A percentile compares a stretch with the other conserved stretches of the same genome.
phyloP scores from a whole-genome alignment of 2,329 filamentous ascomycete genomes.

The Botrytis elliptica region DNA sequence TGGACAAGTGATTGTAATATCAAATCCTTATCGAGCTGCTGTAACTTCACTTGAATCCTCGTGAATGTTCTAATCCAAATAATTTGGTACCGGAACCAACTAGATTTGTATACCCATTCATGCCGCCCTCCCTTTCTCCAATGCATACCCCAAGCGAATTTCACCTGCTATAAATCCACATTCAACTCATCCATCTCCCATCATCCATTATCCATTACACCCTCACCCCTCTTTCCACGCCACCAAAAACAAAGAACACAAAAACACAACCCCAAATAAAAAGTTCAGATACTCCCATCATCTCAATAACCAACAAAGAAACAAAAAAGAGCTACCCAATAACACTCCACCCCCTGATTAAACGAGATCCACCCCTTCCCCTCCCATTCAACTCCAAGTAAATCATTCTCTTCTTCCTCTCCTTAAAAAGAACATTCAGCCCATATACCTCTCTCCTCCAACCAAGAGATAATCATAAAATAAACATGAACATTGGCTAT shows the following conservation, averaged over 20 bases:
- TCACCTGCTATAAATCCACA: not conserved
- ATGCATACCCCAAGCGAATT: not conserved
- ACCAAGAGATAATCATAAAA: too few species aligned
- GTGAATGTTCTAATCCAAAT: not conserved
- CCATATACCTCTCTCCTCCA: too few species aligned
- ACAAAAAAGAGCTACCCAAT: not conserved
- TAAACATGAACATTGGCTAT: too few species aligned
- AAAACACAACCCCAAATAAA: rapidly evolving
- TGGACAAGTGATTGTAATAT: not conserved
- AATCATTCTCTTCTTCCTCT: too few species aligned
- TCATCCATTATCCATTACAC: not conserved
- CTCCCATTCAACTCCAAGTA: too few species aligned
- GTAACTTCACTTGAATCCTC: too few species aligned
- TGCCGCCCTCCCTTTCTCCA: too few species aligned
- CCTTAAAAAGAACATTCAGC: too few species aligned
- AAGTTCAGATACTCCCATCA: not conserved
- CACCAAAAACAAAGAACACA: not conserved
- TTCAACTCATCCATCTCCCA: not conserved
- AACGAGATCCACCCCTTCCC: not conserved
- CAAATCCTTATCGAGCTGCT: not conserved
- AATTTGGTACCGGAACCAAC: too few species aligned
- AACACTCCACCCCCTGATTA: not conserved
- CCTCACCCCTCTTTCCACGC: too few species aligned
- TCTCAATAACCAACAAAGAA: not conserved
- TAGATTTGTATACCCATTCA: too few species aligned